Base-by-base conservation (phyloP, 192 early-diverging fungal genomes). In the Coemansia sp. region DNA sequence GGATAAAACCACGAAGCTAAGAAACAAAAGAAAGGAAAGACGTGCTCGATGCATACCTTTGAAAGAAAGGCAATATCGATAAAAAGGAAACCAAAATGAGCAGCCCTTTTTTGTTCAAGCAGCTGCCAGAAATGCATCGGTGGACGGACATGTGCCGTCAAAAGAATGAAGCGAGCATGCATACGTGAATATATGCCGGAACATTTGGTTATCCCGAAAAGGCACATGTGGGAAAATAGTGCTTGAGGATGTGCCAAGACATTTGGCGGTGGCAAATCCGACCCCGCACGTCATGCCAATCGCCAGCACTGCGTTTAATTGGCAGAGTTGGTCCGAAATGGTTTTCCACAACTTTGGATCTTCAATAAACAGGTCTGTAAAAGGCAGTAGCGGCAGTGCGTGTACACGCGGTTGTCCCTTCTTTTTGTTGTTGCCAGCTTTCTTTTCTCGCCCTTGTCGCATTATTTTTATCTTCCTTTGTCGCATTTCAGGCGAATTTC, bases 381-480 rank as follows among this genome's bases (percentile, higher is more conserved):
- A 32, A 8, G 29, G 29, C 29, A 32, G 29, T 32, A 32, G 29
- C 29, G 7, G 29, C 29, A 5, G 29, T 32, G 29, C 29, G 29
- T 32, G 29, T 7, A 32, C 29, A 32, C 29, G 29, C 29, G 29
- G 29, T 6, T 32, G 5, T 32, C 29, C 29, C 29, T 32, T 32
- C 29, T 6, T 32, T 32, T 43, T 43, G 15, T 43, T 43, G 41
- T 43, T 43, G 10, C 2, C 14, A 3, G 1, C 4, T 43, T 43
- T 17, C 29, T 32, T 37, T 35, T 49, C 14, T 53, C 45, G 17
- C 59, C 49, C 12, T 57, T 15, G 10, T 14, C 23, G 41, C 41
- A 43, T 32, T 27, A 21, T 17, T 43, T 21, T 50, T 62, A 62
- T 45, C 29, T 39, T 66, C 29, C 29, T 32, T 32, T 32, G 5